Evolutionary conservation across 768 basidiomycete species (phyloP).

Genomic region (Rhodotorula kratochvilovae): DNA sequence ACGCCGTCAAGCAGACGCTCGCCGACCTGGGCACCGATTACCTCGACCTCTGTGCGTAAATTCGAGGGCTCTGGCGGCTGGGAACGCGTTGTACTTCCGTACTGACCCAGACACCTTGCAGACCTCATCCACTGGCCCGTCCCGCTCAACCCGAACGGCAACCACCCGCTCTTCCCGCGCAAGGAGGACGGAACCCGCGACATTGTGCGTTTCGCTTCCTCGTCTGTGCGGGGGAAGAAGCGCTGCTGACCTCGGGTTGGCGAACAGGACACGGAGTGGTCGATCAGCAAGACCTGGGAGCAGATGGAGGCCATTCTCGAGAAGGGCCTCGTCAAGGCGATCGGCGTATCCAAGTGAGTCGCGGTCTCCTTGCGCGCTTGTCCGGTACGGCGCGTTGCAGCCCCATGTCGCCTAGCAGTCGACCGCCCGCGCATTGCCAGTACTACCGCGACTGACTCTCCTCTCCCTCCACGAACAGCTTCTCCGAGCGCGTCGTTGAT

Average conservation of each 20-base stretch:
- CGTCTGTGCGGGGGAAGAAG: no score
- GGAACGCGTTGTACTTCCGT: no score
- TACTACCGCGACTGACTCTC: no score
- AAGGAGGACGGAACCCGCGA: conserved; percentile 22
- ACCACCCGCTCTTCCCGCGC: conserved; percentile 40
- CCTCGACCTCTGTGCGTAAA: conserved; percentile 59
- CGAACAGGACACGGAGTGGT: conserved; percentile 45
- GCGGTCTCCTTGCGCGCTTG: background rate
- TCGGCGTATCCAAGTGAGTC: conserved; percentile 54
- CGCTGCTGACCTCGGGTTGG: no score
- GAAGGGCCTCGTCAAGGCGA: conserved; percentile 69
- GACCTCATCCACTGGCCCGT: conserved; percentile 75
- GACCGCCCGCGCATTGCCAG: no score
- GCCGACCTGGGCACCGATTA: conserved; percentile 66
- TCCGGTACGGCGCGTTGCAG: no score
- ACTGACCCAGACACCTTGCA: background rate
- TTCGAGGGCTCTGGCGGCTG: no score
- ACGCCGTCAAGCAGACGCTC: conserved; percentile 67
- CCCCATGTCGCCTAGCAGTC: no score
- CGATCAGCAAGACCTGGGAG: conserved; percentile 67
- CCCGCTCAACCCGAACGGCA: conserved; percentile 57
- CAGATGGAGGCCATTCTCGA: conserved; percentile 49
- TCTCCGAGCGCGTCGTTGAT: conserved; percentile 62
- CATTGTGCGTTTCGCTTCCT: background rate
- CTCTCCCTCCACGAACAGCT: conserved; percentile 54